A percentile compares a stretch with the other conserved stretches of the same genome.
These are phyloP conservation scores for Scenedesmus sp. DNA, from an alignment of 163 green algal species.

Conservation along the genomic window DNA sequence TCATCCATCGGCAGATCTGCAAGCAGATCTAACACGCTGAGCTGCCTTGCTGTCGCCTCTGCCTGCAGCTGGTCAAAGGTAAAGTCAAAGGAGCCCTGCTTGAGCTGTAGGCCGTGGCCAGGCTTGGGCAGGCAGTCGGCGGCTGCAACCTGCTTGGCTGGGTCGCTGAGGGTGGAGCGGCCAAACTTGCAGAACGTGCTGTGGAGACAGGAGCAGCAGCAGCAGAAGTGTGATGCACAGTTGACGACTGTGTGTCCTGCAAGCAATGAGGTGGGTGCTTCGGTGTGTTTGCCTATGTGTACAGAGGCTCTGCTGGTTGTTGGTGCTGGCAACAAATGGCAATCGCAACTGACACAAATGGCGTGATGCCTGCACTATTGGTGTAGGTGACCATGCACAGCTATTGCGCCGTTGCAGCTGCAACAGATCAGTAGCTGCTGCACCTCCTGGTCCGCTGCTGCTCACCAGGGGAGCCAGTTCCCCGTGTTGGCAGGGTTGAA, in stretches of 20 bases:
- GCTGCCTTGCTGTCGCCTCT: not conserved
- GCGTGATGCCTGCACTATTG: too few species aligned
- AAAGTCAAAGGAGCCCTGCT: not conserved
- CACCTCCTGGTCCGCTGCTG: not conserved
- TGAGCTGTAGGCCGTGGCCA: not conserved
- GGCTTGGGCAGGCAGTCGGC: not conserved
- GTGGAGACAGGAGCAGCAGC: not conserved
- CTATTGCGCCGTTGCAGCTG: not conserved
- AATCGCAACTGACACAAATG: not conserved
- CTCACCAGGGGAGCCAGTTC: not conserved
- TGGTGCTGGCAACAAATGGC: not conserved
- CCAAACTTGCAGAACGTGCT: not conserved
- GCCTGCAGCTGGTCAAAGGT: slow-evolving; percentile 4
- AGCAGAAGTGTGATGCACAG: not conserved
- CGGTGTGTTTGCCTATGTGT: too few species aligned
- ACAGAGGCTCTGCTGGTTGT: not conserved
- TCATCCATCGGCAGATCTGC: not conserved
- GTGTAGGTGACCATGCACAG: not conserved
- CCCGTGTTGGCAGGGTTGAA: not conserved
- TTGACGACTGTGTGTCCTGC: not conserved
- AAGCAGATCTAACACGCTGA: not conserved
- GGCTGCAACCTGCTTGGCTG: not conserved
- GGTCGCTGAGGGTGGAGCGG: not conserved
- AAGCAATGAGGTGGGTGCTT: not conserved
- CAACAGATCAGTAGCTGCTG: not conserved